Evolutionary conservation across 768 basidiomycete species (phyloP).

Genomic region (Lactarius deliciosus): DNA sequence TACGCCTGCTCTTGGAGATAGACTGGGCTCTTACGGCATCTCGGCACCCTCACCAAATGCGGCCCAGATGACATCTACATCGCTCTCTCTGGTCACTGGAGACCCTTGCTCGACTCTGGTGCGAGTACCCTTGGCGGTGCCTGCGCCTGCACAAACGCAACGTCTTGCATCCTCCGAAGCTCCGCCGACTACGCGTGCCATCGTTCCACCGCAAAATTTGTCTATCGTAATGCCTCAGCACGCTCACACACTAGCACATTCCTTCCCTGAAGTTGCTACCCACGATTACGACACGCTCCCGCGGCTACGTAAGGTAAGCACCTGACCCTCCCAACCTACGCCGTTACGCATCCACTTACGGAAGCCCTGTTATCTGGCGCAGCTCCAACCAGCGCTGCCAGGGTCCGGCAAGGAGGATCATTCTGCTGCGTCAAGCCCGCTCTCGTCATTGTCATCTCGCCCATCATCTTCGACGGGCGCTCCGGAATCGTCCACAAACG

Average conservation of each 20-base stretch:
- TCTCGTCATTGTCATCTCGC: conserved; percentile 22
- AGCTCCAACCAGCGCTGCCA: conserved; percentile 19
- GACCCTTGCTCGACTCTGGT: neutral
- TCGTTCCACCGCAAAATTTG: neutral
- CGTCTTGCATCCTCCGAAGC: conserved; percentile 10
- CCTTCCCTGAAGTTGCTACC: conserved; percentile 6
- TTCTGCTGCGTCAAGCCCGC: conserved; percentile 22
- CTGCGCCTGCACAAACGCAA: conserved; percentile 5
- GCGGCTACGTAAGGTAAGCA: conserved; percentile 24
- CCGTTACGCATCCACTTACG: conserved; percentile 14
- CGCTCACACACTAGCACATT: conserved; percentile 20
- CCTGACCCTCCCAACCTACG: neutral
- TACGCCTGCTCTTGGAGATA: conserved; percentile 1
- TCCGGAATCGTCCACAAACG: conserved; percentile 7
- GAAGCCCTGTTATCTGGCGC: neutral
- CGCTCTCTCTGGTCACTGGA: neutral
- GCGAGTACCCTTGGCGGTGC: neutral
- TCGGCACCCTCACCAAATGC: neutral
- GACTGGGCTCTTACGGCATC: neutral
- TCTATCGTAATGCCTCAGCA: conserved; percentile 19
- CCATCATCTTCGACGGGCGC: conserved; percentile 24
- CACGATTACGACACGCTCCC: conserved; percentile 26
- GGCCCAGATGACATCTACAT: neutral
- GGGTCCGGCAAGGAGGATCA: conserved; percentile 18
- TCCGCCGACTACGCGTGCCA: neutral